Evolutionary conservation across 192 early-diverging fungal species (phyloP).

Genomic region (Cladochytrium replicatum): DNA sequence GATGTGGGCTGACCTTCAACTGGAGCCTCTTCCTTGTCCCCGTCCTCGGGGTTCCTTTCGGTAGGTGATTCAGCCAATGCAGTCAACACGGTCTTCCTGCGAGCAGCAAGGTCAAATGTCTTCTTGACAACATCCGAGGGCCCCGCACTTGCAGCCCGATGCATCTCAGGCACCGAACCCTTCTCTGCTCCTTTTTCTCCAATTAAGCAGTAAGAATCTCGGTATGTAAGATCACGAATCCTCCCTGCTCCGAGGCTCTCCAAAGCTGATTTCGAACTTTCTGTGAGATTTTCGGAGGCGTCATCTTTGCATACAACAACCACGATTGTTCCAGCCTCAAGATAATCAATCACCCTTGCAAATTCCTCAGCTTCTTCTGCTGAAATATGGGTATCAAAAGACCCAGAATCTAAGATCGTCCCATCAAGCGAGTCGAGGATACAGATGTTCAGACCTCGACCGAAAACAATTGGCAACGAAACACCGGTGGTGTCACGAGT

Average conservation of each 20-base stretch:
- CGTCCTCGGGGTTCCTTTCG: neutral
- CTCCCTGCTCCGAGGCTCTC: slow-evolving; percentile 50
- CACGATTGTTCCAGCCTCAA: slow-evolving; percentile 58
- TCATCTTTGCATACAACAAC: slow-evolving; percentile 63
- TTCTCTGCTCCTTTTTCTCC: slow-evolving; percentile 58
- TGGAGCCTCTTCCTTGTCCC: neutral
- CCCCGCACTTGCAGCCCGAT: slow-evolving; percentile 37
- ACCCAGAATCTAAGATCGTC: slow-evolving; percentile 51
- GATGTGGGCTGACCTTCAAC: neutral
- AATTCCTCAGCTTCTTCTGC: slow-evolving; percentile 50
- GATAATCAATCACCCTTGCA: slow-evolving; percentile 50
- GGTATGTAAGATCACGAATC: slow-evolving; percentile 50
- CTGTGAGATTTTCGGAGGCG: slow-evolving; percentile 54
- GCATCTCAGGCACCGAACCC: slow-evolving; percentile 43
- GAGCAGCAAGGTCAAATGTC: slow-evolving; percentile 34
- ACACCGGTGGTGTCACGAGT: slow-evolving; percentile 27
- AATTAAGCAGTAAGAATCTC: slow-evolving; percentile 78
- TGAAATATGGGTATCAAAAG: slow-evolving; percentile 68
- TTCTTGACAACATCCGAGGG: slow-evolving; percentile 51
- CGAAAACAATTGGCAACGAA: slow-evolving; percentile 35
- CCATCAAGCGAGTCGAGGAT: slow-evolving; percentile 63
- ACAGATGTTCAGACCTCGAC: slow-evolving; percentile 68
- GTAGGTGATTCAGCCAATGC: slow-evolving; percentile 4
- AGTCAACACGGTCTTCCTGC: slow-evolving; percentile 33
- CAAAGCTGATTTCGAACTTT: slow-evolving; percentile 41